Base-by-base conservation (phyloP, 495 filamentous ascomycete genomes). In the Xylona heveae region DNA sequence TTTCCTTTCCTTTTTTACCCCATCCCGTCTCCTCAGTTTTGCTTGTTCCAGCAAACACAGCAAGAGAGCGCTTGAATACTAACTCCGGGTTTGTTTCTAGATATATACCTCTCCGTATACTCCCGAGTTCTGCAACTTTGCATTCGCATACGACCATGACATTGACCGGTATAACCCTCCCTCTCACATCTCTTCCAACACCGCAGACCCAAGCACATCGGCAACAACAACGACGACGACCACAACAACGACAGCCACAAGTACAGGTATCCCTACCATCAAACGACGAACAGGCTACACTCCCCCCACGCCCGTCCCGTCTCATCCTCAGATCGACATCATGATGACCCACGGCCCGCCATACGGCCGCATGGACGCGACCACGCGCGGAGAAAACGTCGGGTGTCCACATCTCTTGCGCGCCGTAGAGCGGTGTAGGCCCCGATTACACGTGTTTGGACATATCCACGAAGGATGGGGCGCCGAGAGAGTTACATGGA, bases 401-500 rank as follows among this genome's bases (percentile, higher is more conserved):
- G 75, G 74, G 0, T 78, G 68, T 37, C 46, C 51, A 9, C 39
- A 60, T 25, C 52, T 80, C 9, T 69, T 78, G 18, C 49, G 45
- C 0, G 67, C 68, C 7, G 43, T 74, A 12, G 59, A 59, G 3
- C 54, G 52, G 8, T 51, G 61, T 3, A 43, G 55, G 28, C 75
- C 73, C 1, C 50, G 46, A 4, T 40, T 80, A 38, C 71, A 78
- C 45, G 78, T 70, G 42, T 81, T 78, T 37, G 74, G 75, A 3
- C 74, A 80, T 45, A 76, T 80, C 19, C 74, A 78, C 40, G 74
- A 83, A 44, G 71, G 57, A 0, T 78, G 71, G 62, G 78, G 78
- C n/a, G 74, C 64, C 3, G 57, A 60, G 34, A 41, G 68, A 19
- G 57, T 72, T 0, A 46, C 47, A 3, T 82, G 76, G 71, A 36